These are phyloP conservation scores for Penicillium dipodomyicola DNA, from an alignment of 495 filamentous ascomycete genomes.

Conservation along the genomic window DNA sequence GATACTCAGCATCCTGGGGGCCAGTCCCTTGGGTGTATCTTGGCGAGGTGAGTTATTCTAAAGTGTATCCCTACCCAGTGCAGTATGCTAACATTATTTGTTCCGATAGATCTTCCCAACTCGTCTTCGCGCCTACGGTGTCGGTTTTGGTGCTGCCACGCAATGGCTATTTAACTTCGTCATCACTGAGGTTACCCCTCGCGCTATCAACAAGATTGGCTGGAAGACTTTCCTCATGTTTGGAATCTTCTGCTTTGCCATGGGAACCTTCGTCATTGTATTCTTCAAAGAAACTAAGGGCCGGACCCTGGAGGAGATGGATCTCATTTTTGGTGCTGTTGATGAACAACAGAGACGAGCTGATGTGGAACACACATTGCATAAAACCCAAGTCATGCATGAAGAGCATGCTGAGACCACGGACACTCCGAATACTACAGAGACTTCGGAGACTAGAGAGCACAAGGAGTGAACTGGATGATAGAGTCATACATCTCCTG, in stretches of 20 bases:
- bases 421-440: background rate
- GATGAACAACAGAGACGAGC: constrained; percentile 34
- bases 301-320: constrained; percentile 48
- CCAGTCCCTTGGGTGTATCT: constrained; percentile 54
- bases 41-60: constrained; percentile 36
- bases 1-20: constrained; percentile 43
- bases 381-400: constrained; percentile 32
- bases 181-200: constrained; percentile 39
- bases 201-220: constrained; percentile 46
- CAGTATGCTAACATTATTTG: constrained; percentile 22
- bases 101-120: constrained; percentile 65
- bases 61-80: background rate
- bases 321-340: constrained; percentile 45
- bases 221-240: constrained; percentile 59
- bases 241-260: constrained; percentile 46
- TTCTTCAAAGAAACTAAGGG: constrained; percentile 64
- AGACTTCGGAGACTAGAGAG: background rate
- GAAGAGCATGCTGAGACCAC: constrained; percentile 25
- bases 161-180: constrained; percentile 50
- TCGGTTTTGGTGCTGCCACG: constrained; percentile 61
- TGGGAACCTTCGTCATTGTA: constrained; percentile 41
- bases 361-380: constrained; percentile 44
- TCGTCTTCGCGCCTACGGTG: constrained; percentile 67
- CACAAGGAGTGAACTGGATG: background rate
- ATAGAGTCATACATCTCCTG: background rate